Conservation (phyloP, 164 flowering plant genomes). For the Aristolochia californica region DNA sequence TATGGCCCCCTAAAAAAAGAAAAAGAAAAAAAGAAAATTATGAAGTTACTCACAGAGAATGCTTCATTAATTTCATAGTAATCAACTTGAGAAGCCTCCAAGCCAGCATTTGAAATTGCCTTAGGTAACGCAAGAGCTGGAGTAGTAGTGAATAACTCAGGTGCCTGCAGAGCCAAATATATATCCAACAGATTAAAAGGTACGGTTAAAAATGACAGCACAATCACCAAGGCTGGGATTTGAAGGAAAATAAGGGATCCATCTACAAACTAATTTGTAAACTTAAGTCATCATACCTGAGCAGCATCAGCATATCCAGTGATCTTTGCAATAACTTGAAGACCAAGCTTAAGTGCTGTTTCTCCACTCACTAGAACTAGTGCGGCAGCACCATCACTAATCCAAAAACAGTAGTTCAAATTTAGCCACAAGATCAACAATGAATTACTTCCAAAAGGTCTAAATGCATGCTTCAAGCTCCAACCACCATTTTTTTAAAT, state of each 20-base stretch:
- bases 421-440: too few species aligned
- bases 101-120: conserved; percentile 81
- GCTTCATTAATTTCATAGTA: conserved; percentile 97
- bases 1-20: too few species aligned
- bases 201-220: not conserved
- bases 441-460: too few species aligned
- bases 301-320: conserved; percentile 89
- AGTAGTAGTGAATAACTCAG: conserved; percentile 82
- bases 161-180: conserved; percentile 51
- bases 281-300: conserved; percentile 41
- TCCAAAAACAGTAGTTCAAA: not conserved
- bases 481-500: too few species aligned
- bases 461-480: too few species aligned
- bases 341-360: conserved; percentile 60
- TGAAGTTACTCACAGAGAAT: conserved; percentile 57
- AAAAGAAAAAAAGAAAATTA: not conserved
- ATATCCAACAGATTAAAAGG: not conserved
- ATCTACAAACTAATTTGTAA: not conserved
- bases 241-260: too few species aligned
- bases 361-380: conserved; percentile 82
- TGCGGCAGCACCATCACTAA: conserved; percentile 94
- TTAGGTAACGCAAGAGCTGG: conserved; percentile 97
- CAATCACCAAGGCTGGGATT: too few species aligned
- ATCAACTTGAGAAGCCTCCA: conserved; percentile 77
- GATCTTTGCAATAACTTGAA: conserved; percentile 69